Evolutionary conservation across 2,329 filamentous ascomycete genomes (phyloP), one percentile per base, ranked within the genome.

Genomic region (Ceratocystis lukuohia): DNA sequence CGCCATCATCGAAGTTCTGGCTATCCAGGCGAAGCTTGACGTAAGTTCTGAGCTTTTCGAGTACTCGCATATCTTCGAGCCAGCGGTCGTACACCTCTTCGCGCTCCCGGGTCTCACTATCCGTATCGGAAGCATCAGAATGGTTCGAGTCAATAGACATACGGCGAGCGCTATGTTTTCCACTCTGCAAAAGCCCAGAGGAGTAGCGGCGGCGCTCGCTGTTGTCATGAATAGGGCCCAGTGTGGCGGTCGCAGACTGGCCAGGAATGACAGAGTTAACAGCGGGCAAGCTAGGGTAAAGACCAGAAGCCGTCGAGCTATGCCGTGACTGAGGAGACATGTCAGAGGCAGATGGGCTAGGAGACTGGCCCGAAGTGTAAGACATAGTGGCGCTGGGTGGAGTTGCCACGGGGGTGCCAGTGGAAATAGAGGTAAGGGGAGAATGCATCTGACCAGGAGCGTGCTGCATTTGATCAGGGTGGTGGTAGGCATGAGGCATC

Each of bases 281-380:
- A 59, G 88, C 82, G 1, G 76, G 76, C 41, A 94, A 82, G 69
- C 80, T 89, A 20, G 89, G 89, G 75, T 94, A 94, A 76, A 89
- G 83, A 71, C 84, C 82, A 57, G 82, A 83, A 28, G 80, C 76
- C 4, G 80, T 81, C 1, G 82, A 82, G 71, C 80, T 82, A 73
- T 86, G 83, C 65, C 86, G 82, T 12, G 82, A 83, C 57, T 82
- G 80, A 0, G 87, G 87, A 61, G 84, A 87, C 74, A 91, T 80
- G 73, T 82, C 86, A 67, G 86, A 82, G 61, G 83, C 84, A n/a
- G 87, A 89, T 33, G 86, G 84, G 70, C 80, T 82, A 1, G 88
- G 88, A 5, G 88, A 92, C 74, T 91, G 88, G 61, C 86, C 86
- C 10, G 88, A 90, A 48, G 84, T 86, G 76, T 91, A 91, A 0